Conservation (phyloP, 2,329 filamentous ascomycete species). For the Eutypella sp. region DNA sequence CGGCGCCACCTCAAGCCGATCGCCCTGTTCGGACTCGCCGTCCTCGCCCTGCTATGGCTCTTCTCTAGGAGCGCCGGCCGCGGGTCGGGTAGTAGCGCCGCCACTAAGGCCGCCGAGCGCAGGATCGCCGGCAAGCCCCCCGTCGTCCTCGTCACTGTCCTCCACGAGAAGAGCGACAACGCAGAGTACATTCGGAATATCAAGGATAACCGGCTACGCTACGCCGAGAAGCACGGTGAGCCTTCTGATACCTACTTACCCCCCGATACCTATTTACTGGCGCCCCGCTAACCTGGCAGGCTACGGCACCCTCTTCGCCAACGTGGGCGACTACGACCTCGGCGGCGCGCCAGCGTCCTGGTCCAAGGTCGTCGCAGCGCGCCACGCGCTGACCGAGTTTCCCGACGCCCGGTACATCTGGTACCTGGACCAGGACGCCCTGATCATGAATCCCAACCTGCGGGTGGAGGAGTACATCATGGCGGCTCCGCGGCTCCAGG, state of each 20-base stretch:
- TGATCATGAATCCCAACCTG: conserved; percentile 79
- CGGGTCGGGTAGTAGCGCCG: too few relatives aligned
- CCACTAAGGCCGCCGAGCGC: conserved; percentile 30
- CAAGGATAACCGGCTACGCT: conserved; percentile 76
- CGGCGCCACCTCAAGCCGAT: conserved; percentile 58
- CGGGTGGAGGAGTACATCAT: conserved; percentile 69
- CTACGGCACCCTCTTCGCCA: conserved; percentile 80
- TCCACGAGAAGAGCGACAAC: conserved; percentile 64
- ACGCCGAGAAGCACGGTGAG: conserved; percentile 83
- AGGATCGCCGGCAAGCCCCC: conserved; percentile 49
- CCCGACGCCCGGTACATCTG: conserved; percentile 79
- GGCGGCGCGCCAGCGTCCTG: conserved; percentile 57
- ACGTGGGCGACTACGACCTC: conserved; percentile 70
- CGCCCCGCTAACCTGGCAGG: conserved; percentile 43
- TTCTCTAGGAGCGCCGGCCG: conserved; percentile 38
- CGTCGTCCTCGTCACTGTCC: conserved; percentile 77
- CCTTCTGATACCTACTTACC: too few relatives aligned
- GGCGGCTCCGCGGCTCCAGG: conserved; percentile 61
- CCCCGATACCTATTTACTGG: background rate
- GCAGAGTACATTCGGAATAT: conserved; percentile 67
- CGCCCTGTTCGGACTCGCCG: conserved; percentile 47
- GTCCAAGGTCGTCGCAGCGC: conserved; percentile 77
- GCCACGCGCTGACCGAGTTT: conserved; percentile 79
- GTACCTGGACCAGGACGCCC: conserved; percentile 76
- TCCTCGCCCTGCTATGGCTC: conserved; percentile 58